Conservation (phyloP, 192 early-diverging fungal species). For the Entomortierella beljakovae region DNA sequence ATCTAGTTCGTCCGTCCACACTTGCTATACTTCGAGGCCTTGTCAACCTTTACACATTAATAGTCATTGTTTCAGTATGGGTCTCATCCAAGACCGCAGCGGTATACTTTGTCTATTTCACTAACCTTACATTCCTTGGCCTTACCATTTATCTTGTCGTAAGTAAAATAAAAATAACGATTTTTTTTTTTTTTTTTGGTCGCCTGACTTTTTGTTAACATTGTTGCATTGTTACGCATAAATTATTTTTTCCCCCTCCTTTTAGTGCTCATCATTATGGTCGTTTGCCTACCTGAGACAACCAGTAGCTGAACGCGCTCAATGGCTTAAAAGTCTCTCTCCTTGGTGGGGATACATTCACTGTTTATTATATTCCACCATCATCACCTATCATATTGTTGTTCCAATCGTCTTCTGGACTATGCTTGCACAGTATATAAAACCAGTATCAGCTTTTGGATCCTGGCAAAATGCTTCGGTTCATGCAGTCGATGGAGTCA, state of each 20-base stretch:
- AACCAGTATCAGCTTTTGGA: neutral
- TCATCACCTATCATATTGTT: conserved; percentile 39
- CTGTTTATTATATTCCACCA: conserved; percentile 46
- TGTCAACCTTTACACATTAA: conserved; percentile 15
- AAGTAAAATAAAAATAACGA: conserved; percentile 3
- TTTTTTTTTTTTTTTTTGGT: conserved; percentile 1
- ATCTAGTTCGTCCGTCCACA: conserved; percentile 35
- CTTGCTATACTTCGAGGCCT: conserved; percentile 36
- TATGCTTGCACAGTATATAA: conserved; percentile 4
- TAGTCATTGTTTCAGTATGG: conserved; percentile 43
- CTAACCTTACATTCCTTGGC: conserved; percentile 46
- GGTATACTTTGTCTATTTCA: conserved; percentile 41
- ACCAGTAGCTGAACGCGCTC: neutral
- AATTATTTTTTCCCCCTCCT: neutral
- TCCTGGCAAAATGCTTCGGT: conserved; percentile 24
- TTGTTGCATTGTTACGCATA: neutral
- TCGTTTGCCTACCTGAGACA: conserved; percentile 37
- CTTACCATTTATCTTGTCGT: conserved; percentile 41
- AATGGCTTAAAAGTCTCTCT: conserved; percentile 23
- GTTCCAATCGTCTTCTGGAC: conserved; percentile 57
- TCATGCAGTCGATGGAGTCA: conserved; percentile 45
- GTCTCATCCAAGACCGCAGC: conserved; percentile 3
- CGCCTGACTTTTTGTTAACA: neutral
- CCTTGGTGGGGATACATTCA: conserved; percentile 39
- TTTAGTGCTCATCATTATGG: conserved; percentile 31